A percentile compares a stretch with the other conserved stretches of the same genome.
phyloP scores from a whole-genome alignment of 495 filamentous ascomycete genomes.

The Aspergillus hancockii region DNA sequence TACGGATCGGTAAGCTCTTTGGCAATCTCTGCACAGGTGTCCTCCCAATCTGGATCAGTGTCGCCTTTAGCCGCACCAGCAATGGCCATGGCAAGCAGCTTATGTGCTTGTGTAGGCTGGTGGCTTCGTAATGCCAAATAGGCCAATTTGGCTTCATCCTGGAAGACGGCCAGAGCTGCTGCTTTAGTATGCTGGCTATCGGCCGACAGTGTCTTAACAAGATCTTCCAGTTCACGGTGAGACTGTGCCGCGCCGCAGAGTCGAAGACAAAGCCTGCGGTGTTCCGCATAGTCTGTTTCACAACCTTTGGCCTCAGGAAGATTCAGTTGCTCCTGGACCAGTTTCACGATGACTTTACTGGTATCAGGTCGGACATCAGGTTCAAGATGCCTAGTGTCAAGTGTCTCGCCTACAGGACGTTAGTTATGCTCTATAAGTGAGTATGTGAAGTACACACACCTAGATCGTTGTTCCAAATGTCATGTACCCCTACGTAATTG shows the following conservation, averaged over 20 bases:
- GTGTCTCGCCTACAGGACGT: constrained; percentile 34
- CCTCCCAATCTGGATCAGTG: constrained; percentile 55
- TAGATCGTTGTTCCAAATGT: constrained; percentile 76
- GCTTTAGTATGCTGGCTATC: constrained; percentile 76
- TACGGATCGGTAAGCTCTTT: constrained; percentile 78
- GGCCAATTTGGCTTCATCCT: constrained; percentile 62
- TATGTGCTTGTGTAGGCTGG: constrained; percentile 45
- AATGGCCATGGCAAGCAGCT: constrained; percentile 56
- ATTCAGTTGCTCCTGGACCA: constrained; percentile 45
- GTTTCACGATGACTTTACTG: constrained; percentile 50
- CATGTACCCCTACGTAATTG: constrained; percentile 79
- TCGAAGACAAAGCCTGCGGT: constrained; percentile 75
- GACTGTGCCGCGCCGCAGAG: constrained; percentile 74
- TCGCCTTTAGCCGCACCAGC: constrained; percentile 55
- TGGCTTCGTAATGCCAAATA: constrained; percentile 47
- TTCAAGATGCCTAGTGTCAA: constrained; percentile 33
- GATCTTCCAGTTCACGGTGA: constrained; percentile 60
- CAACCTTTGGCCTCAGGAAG: constrained; percentile 51
- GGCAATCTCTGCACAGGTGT: constrained; percentile 60
- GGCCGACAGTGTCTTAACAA: constrained; percentile 58
- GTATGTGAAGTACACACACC: constrained; percentile 39
- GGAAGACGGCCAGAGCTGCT: constrained; percentile 74
- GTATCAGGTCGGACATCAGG: constrained; percentile 36
- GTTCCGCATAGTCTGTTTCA: constrained; percentile 67
- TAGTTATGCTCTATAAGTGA: neutral